phyloP scores from a whole-genome alignment of 768 basidiomycete species.

The Trametes gibbosa region DNA sequence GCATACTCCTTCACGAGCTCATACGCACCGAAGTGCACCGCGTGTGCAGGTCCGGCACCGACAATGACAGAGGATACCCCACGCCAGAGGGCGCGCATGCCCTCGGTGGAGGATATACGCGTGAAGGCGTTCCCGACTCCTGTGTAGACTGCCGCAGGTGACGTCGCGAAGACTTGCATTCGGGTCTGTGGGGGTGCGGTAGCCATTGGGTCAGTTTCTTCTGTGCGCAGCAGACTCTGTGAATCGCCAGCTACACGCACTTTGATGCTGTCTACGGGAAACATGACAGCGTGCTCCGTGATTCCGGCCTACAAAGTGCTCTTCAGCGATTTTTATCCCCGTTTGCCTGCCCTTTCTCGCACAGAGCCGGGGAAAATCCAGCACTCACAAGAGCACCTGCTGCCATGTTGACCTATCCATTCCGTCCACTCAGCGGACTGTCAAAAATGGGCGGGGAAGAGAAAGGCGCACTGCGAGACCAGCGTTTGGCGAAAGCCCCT shows the following conservation, averaged over 20 bases:
- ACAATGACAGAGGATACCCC: constrained; percentile 95
- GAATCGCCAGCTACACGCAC: constrained; percentile 44
- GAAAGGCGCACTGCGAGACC: constrained; percentile 61
- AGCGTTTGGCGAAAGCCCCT: constrained; percentile 70
- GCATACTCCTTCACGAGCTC: constrained; percentile 92
- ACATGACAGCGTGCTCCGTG: constrained; percentile 99
- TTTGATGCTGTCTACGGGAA: constrained; percentile 97
- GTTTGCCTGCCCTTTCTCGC: neutral
- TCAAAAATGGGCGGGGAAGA: neutral
- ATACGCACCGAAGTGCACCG: constrained; percentile 94
- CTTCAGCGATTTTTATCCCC: constrained; percentile 5
- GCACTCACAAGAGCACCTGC: constrained; percentile 81
- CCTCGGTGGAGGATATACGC: constrained; percentile 93
- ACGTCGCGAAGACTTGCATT: constrained; percentile 95
- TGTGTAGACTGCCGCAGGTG: constrained; percentile 82
- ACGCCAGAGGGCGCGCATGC: constrained; percentile 87
- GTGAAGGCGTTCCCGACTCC: constrained; percentile 89
- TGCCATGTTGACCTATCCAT: constrained; percentile 84
- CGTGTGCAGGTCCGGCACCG: constrained; percentile 97
- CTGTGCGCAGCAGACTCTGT: neutral
- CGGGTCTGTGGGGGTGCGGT: constrained; percentile 64
- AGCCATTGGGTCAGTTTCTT: neutral
- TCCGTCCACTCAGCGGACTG: constrained; percentile 12
- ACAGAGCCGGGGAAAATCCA: constrained; percentile 35
- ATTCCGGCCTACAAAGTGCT: constrained; percentile 77